Evolutionary conservation across 2,329 filamentous ascomycete genomes (phyloP), one percentile per base, ranked within the genome.

Genomic region (Truncatella angustata): DNA sequence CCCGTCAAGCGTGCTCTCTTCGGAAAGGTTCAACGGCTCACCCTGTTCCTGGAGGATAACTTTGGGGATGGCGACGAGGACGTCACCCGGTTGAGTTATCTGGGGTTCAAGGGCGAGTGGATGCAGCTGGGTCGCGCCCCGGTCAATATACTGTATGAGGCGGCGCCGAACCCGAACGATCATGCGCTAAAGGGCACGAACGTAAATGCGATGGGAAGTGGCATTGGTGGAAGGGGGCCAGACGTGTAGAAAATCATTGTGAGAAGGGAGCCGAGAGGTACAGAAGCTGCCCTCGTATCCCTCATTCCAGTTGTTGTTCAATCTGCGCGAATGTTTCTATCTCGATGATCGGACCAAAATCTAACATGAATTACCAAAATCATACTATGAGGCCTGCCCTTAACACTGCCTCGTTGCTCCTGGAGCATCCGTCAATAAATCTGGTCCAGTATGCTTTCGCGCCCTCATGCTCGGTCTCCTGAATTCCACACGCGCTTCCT

Each of bases 101-200:
- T 97, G 52, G 94, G 90, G 1, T 97, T 99, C 76, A 92, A 90
- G 72, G 94, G 94, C 21, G 90, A 96, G 71, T 97, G 91, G 79
- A 94, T 94, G 82, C 85, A 86, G 67, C 71, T 96, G 64, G 94
- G 87, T 43, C 80, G 87, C 51, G 90, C 93, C 66, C 91, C 94
- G 1, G 76, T 88, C 5, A 91, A 88, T 60, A 93, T 97, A 61
- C 64, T 96, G 55, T 99, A 97, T 70, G 94, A 99, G 79, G 88
- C 91, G 16, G 93, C 93, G 23, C 88, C 94, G 32, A 96, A 97
- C 69, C 94, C 93, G 11, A 82, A 75, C 43, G 94, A 99, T 73
- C 94, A 99, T 73, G 82, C 80, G 72, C 21, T 87, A 20, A 85
- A 83, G 73, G 82, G 82, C 6, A 77, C 77, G 45, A 69, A 63